These are phyloP conservation scores for Aspergillus heteromorphus DNA, from an alignment of 495 filamentous ascomycete species.

Conservation along the genomic window DNA sequence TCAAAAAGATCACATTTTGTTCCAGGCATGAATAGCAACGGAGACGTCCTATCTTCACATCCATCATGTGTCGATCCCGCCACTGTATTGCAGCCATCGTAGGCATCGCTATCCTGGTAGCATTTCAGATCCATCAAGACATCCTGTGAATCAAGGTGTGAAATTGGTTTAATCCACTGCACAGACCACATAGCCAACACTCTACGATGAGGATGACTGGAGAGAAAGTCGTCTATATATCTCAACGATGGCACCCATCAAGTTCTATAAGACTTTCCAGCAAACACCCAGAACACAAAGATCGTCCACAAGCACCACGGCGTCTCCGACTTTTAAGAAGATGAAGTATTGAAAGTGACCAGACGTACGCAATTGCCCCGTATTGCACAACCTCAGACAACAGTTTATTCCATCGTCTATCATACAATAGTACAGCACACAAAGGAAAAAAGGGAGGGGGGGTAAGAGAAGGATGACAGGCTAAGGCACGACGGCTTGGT, in stretches of 20 bases:
- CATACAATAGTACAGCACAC: constrained; percentile 46
- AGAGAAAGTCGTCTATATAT: not conserved
- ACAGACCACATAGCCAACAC: not conserved
- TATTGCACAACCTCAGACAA: constrained; percentile 34
- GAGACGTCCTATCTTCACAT: no score
- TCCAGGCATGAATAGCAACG: no score
- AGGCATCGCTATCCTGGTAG: no score
- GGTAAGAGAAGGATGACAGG: constrained; percentile 24
- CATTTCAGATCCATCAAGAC: no score
- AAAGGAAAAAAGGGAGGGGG: constrained; percentile 32
- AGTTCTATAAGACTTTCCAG: not conserved
- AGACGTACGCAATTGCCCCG: constrained; percentile 12
- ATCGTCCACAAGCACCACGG: not conserved
- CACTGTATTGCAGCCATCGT: no score
- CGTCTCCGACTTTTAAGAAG: not conserved
- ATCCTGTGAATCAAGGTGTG: no score
- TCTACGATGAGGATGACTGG: not conserved
- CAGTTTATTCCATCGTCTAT: constrained; percentile 53
- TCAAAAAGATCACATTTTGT: no score
- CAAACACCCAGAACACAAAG: not conserved
- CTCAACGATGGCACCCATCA: not conserved
- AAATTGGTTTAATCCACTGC: not conserved
- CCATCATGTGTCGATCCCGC: no score
- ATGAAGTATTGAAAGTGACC: not conserved
- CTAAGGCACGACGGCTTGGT: constrained; percentile 26